Conservation (phyloP, 2,329 filamentous ascomycete species). For the Aspergillus uvarum region DNA sequence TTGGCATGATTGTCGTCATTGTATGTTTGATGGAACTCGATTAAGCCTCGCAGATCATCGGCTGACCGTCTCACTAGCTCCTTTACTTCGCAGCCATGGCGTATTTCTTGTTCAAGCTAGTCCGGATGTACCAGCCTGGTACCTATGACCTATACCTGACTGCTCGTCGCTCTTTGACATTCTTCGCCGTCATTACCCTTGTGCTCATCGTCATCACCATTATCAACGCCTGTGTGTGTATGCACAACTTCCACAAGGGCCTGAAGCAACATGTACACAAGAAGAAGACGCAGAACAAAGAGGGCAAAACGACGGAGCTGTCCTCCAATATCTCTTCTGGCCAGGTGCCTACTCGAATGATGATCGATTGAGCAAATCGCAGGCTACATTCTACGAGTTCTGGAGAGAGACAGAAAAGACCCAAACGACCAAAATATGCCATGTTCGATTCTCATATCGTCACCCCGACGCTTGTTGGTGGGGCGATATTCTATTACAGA, state of each 20-base stretch:
- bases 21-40: conserved; percentile 39
- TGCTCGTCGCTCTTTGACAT: conserved; percentile 81
- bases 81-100: conserved; percentile 85
- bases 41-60: not conserved
- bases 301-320: conserved; percentile 45
- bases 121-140: conserved; percentile 80
- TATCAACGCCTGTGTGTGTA: conserved; percentile 80
- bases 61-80: conserved; percentile 45
- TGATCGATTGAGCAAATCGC: conserved; percentile 41
- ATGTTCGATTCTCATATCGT: conserved; percentile 1
- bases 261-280: conserved; percentile 80
- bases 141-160: conserved; percentile 66
- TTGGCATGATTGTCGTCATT: conserved; percentile 76
- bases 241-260: conserved; percentile 84
- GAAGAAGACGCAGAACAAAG: conserved; percentile 54
- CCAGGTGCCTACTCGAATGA: conserved; percentile 44
- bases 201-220: conserved; percentile 87
- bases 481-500: conserved; percentile 14
- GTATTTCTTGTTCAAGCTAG: conserved; percentile 98
- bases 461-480: conserved; percentile 1
- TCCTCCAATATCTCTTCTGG: conserved; percentile 35
- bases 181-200: conserved; percentile 92
- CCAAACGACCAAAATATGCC: conserved; percentile 1
- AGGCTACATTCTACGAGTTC: conserved; percentile 12
- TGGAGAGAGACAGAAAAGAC: not conserved